Evolutionary conservation across 805 yeast species (phyloP), one percentile per base, ranked within the genome.

Genomic region (Candida maesae): DNA sequence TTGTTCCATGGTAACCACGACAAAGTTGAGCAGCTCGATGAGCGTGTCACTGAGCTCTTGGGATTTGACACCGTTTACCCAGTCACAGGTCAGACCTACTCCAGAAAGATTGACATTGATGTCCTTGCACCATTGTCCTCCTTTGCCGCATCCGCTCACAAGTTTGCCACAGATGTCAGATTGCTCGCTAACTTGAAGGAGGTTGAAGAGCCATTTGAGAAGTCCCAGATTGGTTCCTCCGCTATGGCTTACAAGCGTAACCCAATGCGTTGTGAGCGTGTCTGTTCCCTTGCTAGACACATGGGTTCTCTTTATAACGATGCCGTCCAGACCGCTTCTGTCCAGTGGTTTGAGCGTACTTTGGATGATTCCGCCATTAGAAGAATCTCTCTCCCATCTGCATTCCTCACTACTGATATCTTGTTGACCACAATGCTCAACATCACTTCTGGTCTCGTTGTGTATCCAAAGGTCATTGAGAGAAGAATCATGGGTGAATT

Each of bases 231-330:
- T 60, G 99, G 99, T 31, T 89, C 97, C 11, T 78, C 88, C 41
- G 99, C 99, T 32, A 93, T 93, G 99, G 99, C 99, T 23, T 93
- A 93, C 75, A 93, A 93, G 79, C 84, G 99, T 72, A 93, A 93
- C 71, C 99, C 99, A 67, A 93, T 93, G 99, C 84, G 99, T 73
- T 84, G 91, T 62, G 99, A 93, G 73, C 81, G 99, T 67, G 97
- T 93, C 45, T 93, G 99, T 71, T 93, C 99, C n/a, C 76, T 93
- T 52, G 80, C 98, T 16, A 86, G 99, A 73, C 98, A 91, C 66
- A 67, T 93, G 67, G 95, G 96, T 50, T 84, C 95, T 14, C 71
- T 89, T 54, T 85, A 84, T 70, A 88, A 75, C 60, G 98, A 93
- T 66, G 95, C 96, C 39, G 85, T 91, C 55, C 93, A 88, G 68